phyloP scores from a whole-genome alignment of 2,329 filamentous ascomycete genomes.

The Furcasterigmium sp. region DNA sequence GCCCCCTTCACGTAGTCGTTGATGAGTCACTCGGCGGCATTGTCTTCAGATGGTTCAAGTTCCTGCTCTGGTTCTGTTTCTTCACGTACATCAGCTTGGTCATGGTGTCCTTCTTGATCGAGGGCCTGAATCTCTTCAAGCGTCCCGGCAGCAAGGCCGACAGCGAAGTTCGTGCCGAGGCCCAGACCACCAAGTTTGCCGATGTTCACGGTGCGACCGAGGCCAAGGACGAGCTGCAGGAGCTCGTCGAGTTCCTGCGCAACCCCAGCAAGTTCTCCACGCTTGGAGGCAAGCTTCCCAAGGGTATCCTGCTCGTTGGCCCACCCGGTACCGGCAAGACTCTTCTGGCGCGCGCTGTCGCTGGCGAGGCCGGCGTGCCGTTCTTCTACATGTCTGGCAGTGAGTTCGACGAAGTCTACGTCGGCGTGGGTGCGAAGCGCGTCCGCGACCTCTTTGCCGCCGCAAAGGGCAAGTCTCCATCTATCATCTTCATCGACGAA shows the following conservation, averaged over 20 bases:
- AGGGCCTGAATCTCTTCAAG: constrained; percentile 73
- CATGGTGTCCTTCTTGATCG: constrained; percentile 74
- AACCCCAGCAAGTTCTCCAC: constrained; percentile 91
- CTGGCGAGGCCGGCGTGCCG: constrained; percentile 92
- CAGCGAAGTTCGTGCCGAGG: constrained; percentile 86
- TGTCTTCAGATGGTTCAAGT: constrained; percentile 90
- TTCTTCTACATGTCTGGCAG: constrained; percentile 99
- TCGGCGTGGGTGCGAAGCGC: constrained; percentile 93
- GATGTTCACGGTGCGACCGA: constrained; percentile 98
- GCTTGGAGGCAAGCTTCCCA: constrained; percentile 92
- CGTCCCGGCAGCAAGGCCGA: constrained; percentile 69
- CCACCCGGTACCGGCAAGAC: constrained; percentile 98
- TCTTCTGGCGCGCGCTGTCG: constrained; percentile 87
- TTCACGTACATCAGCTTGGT: constrained; percentile 76
- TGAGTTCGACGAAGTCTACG: constrained; percentile 97
- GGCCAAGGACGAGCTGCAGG: constrained; percentile 95
- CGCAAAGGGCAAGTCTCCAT: constrained; percentile 78
- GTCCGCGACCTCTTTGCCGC: constrained; percentile 87
- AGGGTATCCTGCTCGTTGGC: constrained; percentile 90
- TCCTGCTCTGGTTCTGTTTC: constrained; percentile 72
- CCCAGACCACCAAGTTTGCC: constrained; percentile 83
- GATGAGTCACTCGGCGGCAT: constrained; percentile 77
- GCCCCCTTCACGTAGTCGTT: constrained; percentile 92
- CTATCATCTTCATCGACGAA: constrained; percentile 95
- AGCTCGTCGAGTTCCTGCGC: constrained; percentile 92